Evolutionary conservation across 805 yeast genomes (phyloP), one percentile per base, ranked within the genome.

Genomic region (Ogataea salicorniae): DNA sequence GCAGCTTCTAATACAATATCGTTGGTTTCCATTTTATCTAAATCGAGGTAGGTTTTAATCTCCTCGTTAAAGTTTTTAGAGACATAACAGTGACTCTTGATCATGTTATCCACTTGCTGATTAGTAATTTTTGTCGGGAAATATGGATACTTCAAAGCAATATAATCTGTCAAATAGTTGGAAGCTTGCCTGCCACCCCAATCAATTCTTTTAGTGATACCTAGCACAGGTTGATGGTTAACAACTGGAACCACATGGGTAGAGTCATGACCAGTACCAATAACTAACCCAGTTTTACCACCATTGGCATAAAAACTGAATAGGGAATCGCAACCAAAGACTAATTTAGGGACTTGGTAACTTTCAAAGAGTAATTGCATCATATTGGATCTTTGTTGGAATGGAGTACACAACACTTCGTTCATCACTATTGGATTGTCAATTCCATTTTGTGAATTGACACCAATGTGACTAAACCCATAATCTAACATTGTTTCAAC

Each of bases 151-250:
- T 94, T 94, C 59, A 94, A 71, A 2, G 81, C 74, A 42, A 94
- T 67, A 34, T 84, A 74, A 54, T 73, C 76, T 48, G 75, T 76
- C 60, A 94, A 63, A 56, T 76, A 91, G 37, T 76, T 79, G 31
- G 75, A 78, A 1, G 91, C 76, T 39, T 79, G 86, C 51, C 79
- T 78, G 11, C 97, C 98, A 50, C 98, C 98, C 88, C 94, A 88
- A 61, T 88, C 89, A 36, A 94, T 79, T 59, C 98, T 73, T 59
- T 89, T 90, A 8, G 90, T 71, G 48, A 83, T 84, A 26, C 76
- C 69, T 46, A 88, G 63, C 2, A 82, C 54, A 0, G 95, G 91
- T 46, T 71, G 70, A 0, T 90, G 89, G n/a, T 78, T 62, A 2
- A 87, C 53, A 2, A 92, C 88, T 0, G 99, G 99, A 16, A 92